These are phyloP conservation scores for Amphibolis antarctica DNA, from an alignment of 106 monocot species.

Conservation along the genomic window DNA sequence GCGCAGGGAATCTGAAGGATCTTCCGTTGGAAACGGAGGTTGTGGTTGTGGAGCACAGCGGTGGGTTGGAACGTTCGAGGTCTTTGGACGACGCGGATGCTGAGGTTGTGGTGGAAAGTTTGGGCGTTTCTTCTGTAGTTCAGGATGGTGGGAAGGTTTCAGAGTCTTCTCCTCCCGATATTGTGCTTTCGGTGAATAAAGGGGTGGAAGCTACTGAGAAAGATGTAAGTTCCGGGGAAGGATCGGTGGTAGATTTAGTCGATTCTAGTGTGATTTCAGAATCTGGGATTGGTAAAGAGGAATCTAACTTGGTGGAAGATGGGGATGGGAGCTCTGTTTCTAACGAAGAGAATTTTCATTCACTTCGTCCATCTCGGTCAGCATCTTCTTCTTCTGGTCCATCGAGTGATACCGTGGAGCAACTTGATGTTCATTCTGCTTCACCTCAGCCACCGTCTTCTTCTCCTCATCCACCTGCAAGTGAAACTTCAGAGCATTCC, in stretches of 20 bases:
- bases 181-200: too few relatives aligned
- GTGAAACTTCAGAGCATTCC: neutral
- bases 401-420: too few relatives aligned
- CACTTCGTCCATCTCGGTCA: constrained; percentile 7
- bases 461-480: neutral
- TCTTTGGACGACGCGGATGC: neutral
- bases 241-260: neutral
- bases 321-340: too few relatives aligned
- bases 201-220: neutral
- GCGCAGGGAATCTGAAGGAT: constrained; percentile 10
- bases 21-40: neutral
- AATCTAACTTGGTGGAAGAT: too few relatives aligned
- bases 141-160: neutral
- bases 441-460: too few relatives aligned
- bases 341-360: too few relatives aligned
- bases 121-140: neutral
- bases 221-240: neutral
- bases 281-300: too few relatives aligned
- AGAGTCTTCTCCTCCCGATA: neutral
- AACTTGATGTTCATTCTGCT: neutral
- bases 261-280: too few relatives aligned
- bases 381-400: neutral
- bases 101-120: neutral
- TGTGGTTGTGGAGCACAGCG: neutral
- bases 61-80: neutral